These are phyloP conservation scores for Talaromyces verruculosus DNA, from an alignment of 2,329 filamentous ascomycete genomes.

Conservation along the genomic window DNA sequence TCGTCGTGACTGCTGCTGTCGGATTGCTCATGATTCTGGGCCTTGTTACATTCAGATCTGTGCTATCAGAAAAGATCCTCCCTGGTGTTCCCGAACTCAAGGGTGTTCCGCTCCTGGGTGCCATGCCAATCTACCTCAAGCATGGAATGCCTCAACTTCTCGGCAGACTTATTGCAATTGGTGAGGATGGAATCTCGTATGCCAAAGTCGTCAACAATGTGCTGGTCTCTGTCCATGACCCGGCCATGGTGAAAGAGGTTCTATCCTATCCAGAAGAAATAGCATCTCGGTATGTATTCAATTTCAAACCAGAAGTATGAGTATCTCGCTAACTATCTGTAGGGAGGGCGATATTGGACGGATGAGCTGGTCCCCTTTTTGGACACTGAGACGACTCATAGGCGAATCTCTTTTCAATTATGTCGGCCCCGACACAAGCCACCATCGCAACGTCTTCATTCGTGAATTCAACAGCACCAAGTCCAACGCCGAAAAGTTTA, in stretches of 20 bases:
- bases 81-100: constrained; percentile 13
- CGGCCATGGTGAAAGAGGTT: constrained; percentile 16
- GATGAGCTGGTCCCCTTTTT: constrained; percentile 17
- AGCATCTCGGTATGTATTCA: constrained; percentile 2
- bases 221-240: constrained; percentile 14
- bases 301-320: not conserved
- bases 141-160: constrained; percentile 17
- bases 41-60: constrained; percentile 14
- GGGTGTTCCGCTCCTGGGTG: constrained; percentile 12
- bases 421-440: constrained; percentile 16
- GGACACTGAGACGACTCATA: constrained; percentile 11
- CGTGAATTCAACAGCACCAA: constrained; percentile 16
- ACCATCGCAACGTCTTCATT: constrained; percentile 17
- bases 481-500: constrained; percentile 14
- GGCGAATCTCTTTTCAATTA: constrained; percentile 17
- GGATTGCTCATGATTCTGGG: constrained; percentile 15
- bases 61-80: constrained; percentile 11
- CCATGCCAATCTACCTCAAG: constrained; percentile 18
- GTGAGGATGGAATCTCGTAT: constrained; percentile 17
- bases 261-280: constrained; percentile 17
- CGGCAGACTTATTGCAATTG: constrained; percentile 8
- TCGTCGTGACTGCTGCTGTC: constrained; percentile 8
- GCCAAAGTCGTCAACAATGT: constrained; percentile 18
- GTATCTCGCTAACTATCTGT: not conserved
- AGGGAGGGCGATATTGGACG: constrained; percentile 13